Base-by-base conservation (phyloP, 768 basidiomycete species). In the Daedalea quercina region DNA sequence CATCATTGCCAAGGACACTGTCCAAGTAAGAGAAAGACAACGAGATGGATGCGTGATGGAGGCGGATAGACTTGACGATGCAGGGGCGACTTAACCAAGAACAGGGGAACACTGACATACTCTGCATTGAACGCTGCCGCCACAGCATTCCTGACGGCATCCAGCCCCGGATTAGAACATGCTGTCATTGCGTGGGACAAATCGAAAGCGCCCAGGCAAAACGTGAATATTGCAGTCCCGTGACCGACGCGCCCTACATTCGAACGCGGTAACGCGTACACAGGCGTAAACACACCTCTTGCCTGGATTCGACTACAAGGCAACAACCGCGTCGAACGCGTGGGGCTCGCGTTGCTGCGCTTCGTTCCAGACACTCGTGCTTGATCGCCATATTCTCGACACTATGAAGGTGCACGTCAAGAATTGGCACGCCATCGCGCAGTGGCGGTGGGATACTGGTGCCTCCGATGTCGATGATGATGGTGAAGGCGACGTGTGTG, bases 381-480 rank as follows among this genome's bases (percentile, higher is more conserved):
- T 20, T 15, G 25, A 3, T 17, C 25, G 33, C n/a, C 13, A 24
- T 26, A 20, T 20, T 44, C 20, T 44, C 7, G 3, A 23, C 25
- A 13, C n/a, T n/a, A 92, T 94, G 91, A 93, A 86, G 65, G 82
- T 94, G 19, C 81, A 70, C 35, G 74, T 95, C 57, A 93, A 92
- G 65, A 79, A 81, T 60, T 93, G 89, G 87, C 83, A 90, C 67
- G 87, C 88, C 2, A 86, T 95, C 37, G 93, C 91, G 0, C 82
- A 87, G 62, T 94, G 91, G 92, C 78, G 84, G 28, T 94, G 91
- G 91, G 84, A 92, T 60, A 76, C 73, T 9, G 69, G 72, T 44
- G 65, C 62, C 35, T 61, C 54, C 20, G 69, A 68, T 24, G 76
- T 79, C 23, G 72, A 76, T 40, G 80, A 74, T 37, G 81, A 84